A percentile compares a stretch with the other conserved stretches of the same genome.
Evolutionary conservation across 805 yeast species (phyloP).

Genomic region (Candida stauntonica): DNA sequence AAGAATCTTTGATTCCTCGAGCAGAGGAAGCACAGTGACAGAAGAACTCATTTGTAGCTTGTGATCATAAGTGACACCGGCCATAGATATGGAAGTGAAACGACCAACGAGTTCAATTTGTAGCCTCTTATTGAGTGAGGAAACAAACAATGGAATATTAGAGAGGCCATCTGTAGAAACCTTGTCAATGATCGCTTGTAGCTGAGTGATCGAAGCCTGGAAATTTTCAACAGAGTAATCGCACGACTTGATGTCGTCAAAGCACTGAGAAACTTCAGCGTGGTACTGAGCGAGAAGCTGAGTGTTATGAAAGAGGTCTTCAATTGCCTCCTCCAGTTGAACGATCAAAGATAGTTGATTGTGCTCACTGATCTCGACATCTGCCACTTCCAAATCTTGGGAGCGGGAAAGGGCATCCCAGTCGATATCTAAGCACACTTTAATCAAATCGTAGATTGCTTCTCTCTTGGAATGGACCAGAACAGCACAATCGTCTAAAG

Average conservation of each 20-base stretch:
- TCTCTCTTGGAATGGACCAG: constrained; percentile 36
- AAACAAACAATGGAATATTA: constrained; percentile 31
- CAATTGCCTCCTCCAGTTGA: constrained; percentile 31
- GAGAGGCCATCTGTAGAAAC: constrained; percentile 35
- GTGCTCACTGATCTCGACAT: constrained; percentile 29
- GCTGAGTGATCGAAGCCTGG: constrained; percentile 13
- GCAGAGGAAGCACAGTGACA: constrained; percentile 37
- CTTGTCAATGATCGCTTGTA: constrained; percentile 35
- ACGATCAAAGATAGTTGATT: constrained; percentile 28
- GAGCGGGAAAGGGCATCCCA: constrained; percentile 56
- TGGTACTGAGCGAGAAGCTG: constrained; percentile 30
- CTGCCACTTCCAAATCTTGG: constrained; percentile 39
- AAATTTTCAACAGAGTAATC: constrained; percentile 24
- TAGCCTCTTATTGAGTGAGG: constrained; percentile 32
- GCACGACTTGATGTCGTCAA: constrained; percentile 28
- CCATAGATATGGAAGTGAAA: constrained; percentile 13
- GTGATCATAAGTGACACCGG: constrained; percentile 26
- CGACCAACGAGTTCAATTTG: constrained; percentile 27
- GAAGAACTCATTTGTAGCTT: constrained; percentile 33
- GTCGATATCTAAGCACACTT: constrained; percentile 33
- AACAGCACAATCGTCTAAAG: constrained; percentile 38
- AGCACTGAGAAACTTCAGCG: constrained; percentile 15
- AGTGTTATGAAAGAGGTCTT: constrained; percentile 28
- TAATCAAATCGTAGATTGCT: constrained; percentile 32
- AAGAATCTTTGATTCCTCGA: constrained; percentile 33